Base-by-base conservation (phyloP, 805 yeast genomes). In the Metschnikowia peoriensis region DNA sequence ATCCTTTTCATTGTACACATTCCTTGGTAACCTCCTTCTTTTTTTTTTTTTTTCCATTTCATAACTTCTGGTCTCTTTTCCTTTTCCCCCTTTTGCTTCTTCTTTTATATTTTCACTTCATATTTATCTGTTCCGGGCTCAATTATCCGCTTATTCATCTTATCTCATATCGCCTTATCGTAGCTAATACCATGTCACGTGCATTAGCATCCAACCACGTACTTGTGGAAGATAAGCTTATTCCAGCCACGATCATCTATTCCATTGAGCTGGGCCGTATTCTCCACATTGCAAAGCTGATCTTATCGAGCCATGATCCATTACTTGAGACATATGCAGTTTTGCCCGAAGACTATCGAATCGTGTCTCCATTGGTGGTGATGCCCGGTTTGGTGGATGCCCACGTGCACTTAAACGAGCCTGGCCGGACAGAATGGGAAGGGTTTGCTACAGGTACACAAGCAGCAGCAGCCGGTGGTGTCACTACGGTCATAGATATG, bases 351-450 rank as follows among this genome's bases (percentile, higher is more conserved):
- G 66, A 75, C 43, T 78, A 76, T 62, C 68, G 84, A 41, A 76
- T 84, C 56, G 83, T 85, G 5, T 75, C 86, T 3, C 90, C 92
- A 0, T 66, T 73, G 17, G 81, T 80, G 34, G 78, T 92, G 11
- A 73, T 93, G 75, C 97, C 98, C 0, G 98, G 98, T 0, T 77
- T 92, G 32, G 96, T 92, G 4, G 98, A 92, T 64, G 81, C 96
- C 6, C 98, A 92, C 67, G 98, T 92, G 28, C 98, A 92, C 64
- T 73, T 92, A 60, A 93, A 93, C 67, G 98, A 93, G 64, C 97
- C 98, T 0, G 98, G 98, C n/a, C 76, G 97, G 61, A 92, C 97
- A 1, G 97, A 91, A 56, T 92, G 98, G 98, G 98, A 92, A 69
- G 98, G 98, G 1, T 92, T 93, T 66, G 96, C 85, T n/a, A 87